Percentiles rank a stretch among this genome's conserved stretches.
Evolutionary conservation across 1,139 yeast genomes (phyloP).

Genomic region (Kurtzmaniella quercitrusa): DNA sequence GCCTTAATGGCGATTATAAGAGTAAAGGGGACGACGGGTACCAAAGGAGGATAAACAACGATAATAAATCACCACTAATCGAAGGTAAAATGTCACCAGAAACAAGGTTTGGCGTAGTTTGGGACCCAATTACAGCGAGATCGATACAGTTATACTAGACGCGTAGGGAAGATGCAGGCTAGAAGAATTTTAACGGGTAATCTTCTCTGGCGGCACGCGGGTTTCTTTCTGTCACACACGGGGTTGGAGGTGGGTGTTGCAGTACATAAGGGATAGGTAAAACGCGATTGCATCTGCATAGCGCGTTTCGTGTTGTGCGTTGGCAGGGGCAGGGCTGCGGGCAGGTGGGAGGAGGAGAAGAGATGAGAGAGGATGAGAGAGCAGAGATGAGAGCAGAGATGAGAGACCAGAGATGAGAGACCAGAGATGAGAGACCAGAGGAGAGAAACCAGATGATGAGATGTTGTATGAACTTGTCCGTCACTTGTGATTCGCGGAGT

Average conservation of each 20-base stretch:
- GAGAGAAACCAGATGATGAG: not conserved
- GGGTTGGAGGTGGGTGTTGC: not conserved
- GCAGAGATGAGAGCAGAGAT: not conserved
- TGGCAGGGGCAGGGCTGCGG: not conserved
- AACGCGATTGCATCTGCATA: not conserved
- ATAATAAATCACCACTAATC: no score
- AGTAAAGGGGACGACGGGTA: not conserved
- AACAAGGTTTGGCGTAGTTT: not conserved
- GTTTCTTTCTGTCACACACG: not conserved
- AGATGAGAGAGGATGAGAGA: not conserved
- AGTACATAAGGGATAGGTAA: not conserved
- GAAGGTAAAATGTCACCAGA: no score
- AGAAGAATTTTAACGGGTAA: not conserved
- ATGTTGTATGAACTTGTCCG: no score
- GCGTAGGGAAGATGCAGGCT: not conserved
- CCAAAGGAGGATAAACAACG: no score
- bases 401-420: not conserved
- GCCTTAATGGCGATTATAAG: not conserved
- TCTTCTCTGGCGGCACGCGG: not conserved
- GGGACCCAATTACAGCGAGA: not conserved
- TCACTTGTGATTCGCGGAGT: no score
- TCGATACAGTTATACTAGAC: not conserved
- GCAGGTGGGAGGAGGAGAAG: not conserved
- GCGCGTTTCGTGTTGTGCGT: slow-evolving; percentile 1
- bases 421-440: not conserved